Conservation (phyloP, 1,284 basidiomycete genomes). For the Pterula multifida region DNA sequence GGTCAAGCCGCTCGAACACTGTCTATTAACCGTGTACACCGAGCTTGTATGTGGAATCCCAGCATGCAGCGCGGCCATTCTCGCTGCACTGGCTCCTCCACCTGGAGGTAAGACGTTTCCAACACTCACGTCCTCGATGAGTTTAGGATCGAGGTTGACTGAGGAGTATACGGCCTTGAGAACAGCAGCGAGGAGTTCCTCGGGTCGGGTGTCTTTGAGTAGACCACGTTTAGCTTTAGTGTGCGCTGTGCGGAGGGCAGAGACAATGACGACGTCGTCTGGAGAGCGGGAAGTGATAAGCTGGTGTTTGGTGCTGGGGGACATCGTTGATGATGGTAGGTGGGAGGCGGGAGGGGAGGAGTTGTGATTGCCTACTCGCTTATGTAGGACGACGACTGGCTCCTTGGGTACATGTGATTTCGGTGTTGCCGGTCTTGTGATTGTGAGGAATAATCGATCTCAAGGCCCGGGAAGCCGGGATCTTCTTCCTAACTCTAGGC, state of each 20-base stretch:
- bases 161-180: constrained; percentile 62
- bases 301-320: not conserved
- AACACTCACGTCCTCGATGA: constrained; percentile 85
- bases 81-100: constrained; percentile 82
- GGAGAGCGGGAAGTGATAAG: constrained; percentile 16
- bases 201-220: constrained; percentile 88
- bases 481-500: too few species aligned
- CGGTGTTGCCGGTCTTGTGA: not conserved
- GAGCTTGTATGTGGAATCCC: constrained; percentile 80
- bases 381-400: not conserved
- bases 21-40: constrained; percentile 87
- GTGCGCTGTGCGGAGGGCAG: constrained; percentile 80
- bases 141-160: constrained; percentile 61
- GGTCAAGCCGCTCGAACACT: constrained; percentile 89
- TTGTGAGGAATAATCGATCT: too few species aligned
- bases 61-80: constrained; percentile 89
- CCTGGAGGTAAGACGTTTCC: constrained; percentile 92
- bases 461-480: too few species aligned
- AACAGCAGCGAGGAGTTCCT: constrained; percentile 80
- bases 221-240: constrained; percentile 83
- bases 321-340: not conserved
- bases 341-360: not conserved
- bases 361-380: not conserved
- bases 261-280: constrained; percentile 88
- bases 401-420: not conserved